Conservation (phyloP, 805 yeast genomes). For the Dipodascus albidus region DNA sequence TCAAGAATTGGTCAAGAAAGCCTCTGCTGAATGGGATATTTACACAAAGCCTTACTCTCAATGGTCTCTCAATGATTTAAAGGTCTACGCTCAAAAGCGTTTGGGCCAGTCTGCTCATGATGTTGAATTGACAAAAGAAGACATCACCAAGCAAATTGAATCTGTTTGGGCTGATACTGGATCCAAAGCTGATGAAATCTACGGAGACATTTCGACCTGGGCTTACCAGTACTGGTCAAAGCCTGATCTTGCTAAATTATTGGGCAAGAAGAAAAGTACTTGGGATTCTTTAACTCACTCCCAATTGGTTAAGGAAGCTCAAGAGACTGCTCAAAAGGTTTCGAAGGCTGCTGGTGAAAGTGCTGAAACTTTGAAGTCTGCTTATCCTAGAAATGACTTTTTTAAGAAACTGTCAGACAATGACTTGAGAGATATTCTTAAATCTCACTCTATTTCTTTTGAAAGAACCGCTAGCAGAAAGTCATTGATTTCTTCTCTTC, state of each 20-base stretch:
- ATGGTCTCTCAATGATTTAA: neutral
- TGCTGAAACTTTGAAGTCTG: neutral
- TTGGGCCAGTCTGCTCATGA: neutral
- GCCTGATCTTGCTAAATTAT: neutral
- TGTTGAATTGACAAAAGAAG: neutral
- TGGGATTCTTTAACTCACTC: neutral
- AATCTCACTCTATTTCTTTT: neutral
- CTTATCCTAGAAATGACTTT: neutral
- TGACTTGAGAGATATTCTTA: neutral
- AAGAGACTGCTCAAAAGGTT: neutral
- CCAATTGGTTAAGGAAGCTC: neutral
- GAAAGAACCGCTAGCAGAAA: neutral
- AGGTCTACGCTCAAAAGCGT: neutral
- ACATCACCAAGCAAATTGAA: neutral
- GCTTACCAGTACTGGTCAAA: neutral
- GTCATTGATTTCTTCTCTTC: neutral
- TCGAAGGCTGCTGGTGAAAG: neutral
- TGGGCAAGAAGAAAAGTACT: neutral
- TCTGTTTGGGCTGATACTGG: neutral
- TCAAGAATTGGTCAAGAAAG: neutral
- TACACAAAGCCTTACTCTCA: neutral
- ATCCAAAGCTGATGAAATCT: neutral
- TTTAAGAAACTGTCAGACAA: neutral
- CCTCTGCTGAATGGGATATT: neutral
- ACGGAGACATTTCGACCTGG: neutral